Conservation (phyloP, 257 asterid species). For the Solanum okadae region DNA sequence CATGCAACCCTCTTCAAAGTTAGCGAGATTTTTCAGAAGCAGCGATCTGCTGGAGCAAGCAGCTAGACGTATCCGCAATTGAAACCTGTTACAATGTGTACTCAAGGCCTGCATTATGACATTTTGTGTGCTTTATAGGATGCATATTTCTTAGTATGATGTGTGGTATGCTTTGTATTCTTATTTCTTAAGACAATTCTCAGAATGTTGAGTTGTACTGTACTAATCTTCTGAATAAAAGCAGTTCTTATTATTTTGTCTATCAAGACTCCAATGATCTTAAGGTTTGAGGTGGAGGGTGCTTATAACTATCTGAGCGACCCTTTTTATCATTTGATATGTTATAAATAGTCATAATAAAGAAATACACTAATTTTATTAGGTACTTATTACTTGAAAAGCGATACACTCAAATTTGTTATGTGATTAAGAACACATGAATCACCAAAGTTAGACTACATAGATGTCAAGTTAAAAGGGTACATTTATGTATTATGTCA, state of each 20-base stretch:
- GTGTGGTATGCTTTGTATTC: not conserved
- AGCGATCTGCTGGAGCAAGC: constrained; percentile 11
- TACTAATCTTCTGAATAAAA: not conserved
- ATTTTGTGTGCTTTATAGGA: not conserved
- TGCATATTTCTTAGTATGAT: not conserved
- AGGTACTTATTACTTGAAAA: no score
- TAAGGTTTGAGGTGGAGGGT: not conserved
- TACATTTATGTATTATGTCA: no score
- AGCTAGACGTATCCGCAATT: not conserved
- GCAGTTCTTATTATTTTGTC: not conserved
- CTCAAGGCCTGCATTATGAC: not conserved
- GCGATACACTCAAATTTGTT: no score
- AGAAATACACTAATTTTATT: no score
- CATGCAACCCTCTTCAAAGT: constrained; percentile 28
- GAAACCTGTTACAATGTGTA: not conserved
- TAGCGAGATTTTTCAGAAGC: constrained; percentile 28
- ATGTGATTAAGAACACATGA: no score
- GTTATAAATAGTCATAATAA: no score
- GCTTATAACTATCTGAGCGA: not conserved
- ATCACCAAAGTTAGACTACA: no score
- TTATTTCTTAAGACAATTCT: not conserved
- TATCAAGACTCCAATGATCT: not conserved
- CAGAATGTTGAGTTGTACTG: not conserved
- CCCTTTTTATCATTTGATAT: no score
- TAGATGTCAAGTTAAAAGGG: no score